phyloP scores from a whole-genome alignment of 202 grass and related monocot genomes.

The Zoysia matrella region DNA sequence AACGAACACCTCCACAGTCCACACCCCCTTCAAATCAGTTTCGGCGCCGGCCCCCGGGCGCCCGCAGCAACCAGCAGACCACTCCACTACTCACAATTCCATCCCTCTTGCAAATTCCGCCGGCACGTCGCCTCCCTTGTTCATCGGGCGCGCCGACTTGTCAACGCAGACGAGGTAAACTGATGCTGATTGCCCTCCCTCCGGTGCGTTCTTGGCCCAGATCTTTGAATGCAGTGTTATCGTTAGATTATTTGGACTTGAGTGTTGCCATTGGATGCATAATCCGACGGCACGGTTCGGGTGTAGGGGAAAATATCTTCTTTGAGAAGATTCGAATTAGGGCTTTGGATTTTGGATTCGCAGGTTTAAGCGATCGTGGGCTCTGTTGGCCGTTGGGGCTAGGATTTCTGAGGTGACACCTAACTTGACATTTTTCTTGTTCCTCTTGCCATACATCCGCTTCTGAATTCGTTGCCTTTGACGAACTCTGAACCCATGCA shows the following conservation, averaged over 20 bases:
- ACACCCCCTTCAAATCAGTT: no score
- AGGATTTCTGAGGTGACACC: not conserved
- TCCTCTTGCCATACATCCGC: not conserved
- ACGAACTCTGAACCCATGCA: not conserved
- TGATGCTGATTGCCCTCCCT: not conserved
- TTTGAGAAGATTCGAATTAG: slow-evolving; percentile 10
- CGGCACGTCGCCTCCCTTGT: not conserved
- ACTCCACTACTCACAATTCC: not conserved
- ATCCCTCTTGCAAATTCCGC: not conserved
- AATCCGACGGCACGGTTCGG: not conserved
- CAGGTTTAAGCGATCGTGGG: slow-evolving; percentile 17
- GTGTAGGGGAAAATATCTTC: not conserved
- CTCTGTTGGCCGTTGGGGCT: not conserved
- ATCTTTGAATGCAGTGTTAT: not conserved
- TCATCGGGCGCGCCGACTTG: not conserved
- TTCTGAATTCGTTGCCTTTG: not conserved
- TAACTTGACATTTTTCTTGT: slow-evolving; percentile 3
- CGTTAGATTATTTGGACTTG: not conserved
- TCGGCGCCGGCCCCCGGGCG: no score
- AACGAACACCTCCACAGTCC: not conserved
- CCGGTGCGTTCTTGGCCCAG: slow-evolving; percentile 22
- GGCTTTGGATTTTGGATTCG: not conserved
- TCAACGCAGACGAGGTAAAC: slow-evolving; percentile 21
- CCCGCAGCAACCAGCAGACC: not conserved
- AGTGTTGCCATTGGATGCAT: not conserved